These are phyloP conservation scores for Pseudogymnoascus sp. DNA, from an alignment of 2,329 filamentous ascomycete species.

Conservation along the genomic window DNA sequence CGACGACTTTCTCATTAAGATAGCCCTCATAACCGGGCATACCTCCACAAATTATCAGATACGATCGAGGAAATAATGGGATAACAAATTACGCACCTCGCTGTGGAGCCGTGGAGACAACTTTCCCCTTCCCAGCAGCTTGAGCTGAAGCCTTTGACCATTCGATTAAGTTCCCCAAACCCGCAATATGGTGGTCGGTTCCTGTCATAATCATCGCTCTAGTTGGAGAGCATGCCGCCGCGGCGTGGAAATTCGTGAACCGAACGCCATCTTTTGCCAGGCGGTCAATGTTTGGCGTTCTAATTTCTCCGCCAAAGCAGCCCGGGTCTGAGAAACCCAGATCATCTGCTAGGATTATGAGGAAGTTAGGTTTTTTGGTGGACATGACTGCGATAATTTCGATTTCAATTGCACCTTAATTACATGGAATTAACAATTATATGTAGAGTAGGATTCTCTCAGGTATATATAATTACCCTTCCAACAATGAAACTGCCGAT, in stretches of 20 bases:
- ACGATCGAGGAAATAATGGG: slow-evolving; percentile 20
- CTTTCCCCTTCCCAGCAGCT: slow-evolving; percentile 12
- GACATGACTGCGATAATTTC: neutral
- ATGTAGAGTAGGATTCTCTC: neutral
- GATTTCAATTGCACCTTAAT: neutral
- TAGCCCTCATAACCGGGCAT: slow-evolving; percentile 50
- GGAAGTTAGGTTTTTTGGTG: slow-evolving; percentile 31
- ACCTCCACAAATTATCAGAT: slow-evolving; percentile 35
- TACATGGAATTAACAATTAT: neutral
- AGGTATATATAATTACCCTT: neutral
- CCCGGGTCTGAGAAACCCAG: slow-evolving; percentile 39
- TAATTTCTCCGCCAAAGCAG: slow-evolving; percentile 49
- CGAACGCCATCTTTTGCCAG: slow-evolving; percentile 42
- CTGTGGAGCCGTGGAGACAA: slow-evolving; percentile 6
- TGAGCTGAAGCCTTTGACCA: slow-evolving; percentile 37
- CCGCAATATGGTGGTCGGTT: slow-evolving; percentile 43
- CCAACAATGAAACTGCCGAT: neutral
- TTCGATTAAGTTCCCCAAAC: slow-evolving; percentile 31
- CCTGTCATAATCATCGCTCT: slow-evolving; percentile 54
- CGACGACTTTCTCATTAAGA: slow-evolving; percentile 43
- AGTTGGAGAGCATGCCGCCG: slow-evolving; percentile 51
- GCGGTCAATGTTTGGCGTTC: slow-evolving; percentile 48
- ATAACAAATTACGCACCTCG: neutral
- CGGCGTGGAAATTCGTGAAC: slow-evolving; percentile 52
- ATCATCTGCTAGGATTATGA: slow-evolving; percentile 39